phyloP scores from a whole-genome alignment of 148 eudicot genomes.

The Vaccinium vitisidaea region DNA sequence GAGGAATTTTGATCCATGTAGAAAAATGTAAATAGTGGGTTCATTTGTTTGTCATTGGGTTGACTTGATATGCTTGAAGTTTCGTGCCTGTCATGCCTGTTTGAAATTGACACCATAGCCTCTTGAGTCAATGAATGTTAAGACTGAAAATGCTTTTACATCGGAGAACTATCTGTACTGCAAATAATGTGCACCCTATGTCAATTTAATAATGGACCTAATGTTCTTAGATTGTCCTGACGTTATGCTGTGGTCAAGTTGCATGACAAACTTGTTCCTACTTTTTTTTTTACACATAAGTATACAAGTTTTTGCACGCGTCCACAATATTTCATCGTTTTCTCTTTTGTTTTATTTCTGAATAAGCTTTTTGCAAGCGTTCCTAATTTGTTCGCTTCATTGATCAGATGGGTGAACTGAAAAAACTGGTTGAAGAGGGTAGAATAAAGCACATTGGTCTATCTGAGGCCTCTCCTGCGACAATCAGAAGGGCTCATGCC shows the following conservation, averaged over 20 bases:
- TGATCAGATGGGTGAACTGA: constrained; percentile 21
- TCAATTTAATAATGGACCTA: not conserved
- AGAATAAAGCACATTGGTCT: constrained; percentile 23
- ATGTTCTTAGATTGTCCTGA: not conserved
- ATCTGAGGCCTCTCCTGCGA: constrained; percentile 22
- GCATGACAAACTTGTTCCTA: not conserved
- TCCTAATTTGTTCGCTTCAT: no score
- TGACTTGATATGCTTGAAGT: not conserved
- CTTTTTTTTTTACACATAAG: not conserved
- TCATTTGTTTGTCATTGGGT: not conserved
- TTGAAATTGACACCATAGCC: not conserved
- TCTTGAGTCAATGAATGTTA: not conserved
- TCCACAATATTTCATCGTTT: not conserved
- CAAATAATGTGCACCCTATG: not conserved
- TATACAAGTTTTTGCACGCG: not conserved
- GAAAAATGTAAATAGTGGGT: not conserved
- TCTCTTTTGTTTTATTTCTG: not conserved
- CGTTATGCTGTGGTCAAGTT: not conserved
- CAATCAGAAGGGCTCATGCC: constrained; percentile 24
- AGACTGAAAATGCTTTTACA: not conserved
- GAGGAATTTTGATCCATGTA: not conserved
- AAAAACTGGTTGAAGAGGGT: constrained; percentile 25
- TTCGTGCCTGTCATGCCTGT: not conserved
- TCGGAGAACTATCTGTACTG: not conserved
- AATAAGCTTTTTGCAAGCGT: not conserved